Percentiles rank a stretch among this genome's conserved stretches.
These are phyloP conservation scores for Nicotiana sylvestris DNA, from an alignment of 257 asterid genomes.

Conservation along the genomic window DNA sequence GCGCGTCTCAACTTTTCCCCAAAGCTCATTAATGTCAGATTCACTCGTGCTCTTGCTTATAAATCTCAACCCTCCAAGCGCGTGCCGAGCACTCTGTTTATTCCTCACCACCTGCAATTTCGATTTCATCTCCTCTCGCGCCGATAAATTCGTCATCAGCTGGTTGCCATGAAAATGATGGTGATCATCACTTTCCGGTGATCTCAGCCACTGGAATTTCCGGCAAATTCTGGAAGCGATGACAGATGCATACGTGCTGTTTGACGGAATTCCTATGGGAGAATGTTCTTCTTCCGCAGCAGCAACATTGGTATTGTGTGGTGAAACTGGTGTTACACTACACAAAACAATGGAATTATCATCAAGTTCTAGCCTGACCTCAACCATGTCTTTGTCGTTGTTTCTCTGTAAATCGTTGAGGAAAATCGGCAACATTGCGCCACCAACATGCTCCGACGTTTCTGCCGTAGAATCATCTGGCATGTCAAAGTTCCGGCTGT, in stretches of 20 bases:
- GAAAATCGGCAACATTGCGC: constrained; percentile 76
- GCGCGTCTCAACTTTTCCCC: constrained; percentile 70
- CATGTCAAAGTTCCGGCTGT: constrained; percentile 44
- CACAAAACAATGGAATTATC: constrained; percentile 42
- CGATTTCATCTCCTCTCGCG: constrained; percentile 63
- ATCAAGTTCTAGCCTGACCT: constrained; percentile 70
- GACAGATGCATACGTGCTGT: constrained; percentile 41
- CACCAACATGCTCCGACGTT: constrained; percentile 32
- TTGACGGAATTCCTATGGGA: constrained; percentile 20
- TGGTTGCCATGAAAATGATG: constrained; percentile 20
- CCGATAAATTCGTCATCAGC: constrained; percentile 24
- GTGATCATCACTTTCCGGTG: constrained; percentile 14
- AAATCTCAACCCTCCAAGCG: constrained; percentile 73
- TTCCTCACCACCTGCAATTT: constrained; percentile 57
- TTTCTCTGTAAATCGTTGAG: constrained; percentile 56
- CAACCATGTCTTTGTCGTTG: constrained; percentile 52
- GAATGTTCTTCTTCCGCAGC: neutral
- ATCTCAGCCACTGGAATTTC: constrained; percentile 52
- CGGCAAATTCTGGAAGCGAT: constrained; percentile 41
- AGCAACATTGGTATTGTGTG: neutral
- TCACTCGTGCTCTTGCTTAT: constrained; percentile 52
- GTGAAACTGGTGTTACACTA: constrained; percentile 28
- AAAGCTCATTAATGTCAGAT: constrained; percentile 36
- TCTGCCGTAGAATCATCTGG: constrained; percentile 25
- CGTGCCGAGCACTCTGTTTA: constrained; percentile 69